phyloP scores from a whole-genome alignment of 441 rosid genomes.

The Viola pubescens region DNA sequence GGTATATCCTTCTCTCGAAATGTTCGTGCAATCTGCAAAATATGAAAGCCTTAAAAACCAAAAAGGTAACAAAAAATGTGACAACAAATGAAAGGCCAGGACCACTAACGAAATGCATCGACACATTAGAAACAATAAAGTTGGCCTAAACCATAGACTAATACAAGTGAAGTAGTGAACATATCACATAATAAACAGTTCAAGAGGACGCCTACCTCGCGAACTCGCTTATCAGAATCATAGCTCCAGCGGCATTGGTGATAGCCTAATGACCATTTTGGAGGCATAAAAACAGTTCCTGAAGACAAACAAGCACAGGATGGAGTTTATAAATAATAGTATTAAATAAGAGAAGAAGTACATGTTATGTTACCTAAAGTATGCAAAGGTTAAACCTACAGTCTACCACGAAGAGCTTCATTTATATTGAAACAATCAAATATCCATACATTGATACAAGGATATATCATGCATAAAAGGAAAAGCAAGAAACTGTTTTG shows the following conservation, averaged over 20 bases:
- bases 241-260: constrained; percentile 97
- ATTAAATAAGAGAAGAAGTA: no score
- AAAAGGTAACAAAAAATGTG: neutral
- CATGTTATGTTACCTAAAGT: no score
- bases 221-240: constrained; percentile 67
- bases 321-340: no score
- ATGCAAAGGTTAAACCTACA: no score
- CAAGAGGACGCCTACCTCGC: constrained; percentile 47
- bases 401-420: no score
- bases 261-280: constrained; percentile 96
- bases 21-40: constrained; percentile 52
- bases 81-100: neutral
- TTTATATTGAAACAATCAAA: no score
- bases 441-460: no score
- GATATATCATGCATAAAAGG: neutral
- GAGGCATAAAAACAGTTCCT: constrained; percentile 95
- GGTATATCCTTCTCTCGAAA: constrained; percentile 88
- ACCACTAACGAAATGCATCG: no score
- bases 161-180: constrained; percentile 8
- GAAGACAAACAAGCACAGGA: constrained; percentile 5
- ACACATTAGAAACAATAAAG: neutral
- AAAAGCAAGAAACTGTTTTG: neutral
- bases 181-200: neutral
- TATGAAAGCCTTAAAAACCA: constrained; percentile 7
- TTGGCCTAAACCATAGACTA: neutral